Evolutionary conservation across 2,329 filamentous ascomycete genomes (phyloP), one percentile per base, ranked within the genome.

Genomic region (Cladosporium austrohemisphaericum): DNA sequence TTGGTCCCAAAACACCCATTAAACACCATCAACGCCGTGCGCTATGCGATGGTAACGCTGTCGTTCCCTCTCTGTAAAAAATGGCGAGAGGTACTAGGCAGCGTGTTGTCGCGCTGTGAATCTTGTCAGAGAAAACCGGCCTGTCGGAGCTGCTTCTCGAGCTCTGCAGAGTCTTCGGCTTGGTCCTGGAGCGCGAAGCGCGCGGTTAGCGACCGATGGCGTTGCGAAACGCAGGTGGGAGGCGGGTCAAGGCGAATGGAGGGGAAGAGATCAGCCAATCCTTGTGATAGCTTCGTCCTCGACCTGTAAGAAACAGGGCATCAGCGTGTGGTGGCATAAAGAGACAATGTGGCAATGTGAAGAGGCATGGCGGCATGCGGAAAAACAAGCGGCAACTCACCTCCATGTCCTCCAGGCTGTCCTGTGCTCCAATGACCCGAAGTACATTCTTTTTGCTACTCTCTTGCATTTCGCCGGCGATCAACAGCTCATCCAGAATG

Each of bases 381-480:
- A 25, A 44, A n/a, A 23, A n/a, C 26, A 13, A 29, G 23, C 32
- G 14, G 11, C 18, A 56, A 84, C 88, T 83, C 73, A 98, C 93
- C 89, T 98, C 93, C 85, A 97, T 95, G 66, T 98, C 93, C 74
- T 98, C 93, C 50, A 98, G 77, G 53, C 91, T 94, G 71, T 98
- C 93, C 71, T 98, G 92, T 67, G 97, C 93, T 50, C 88, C 88
- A 66, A 98, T 98, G 65, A 92, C 95, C 55, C 93, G 79, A 56
- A 98, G 74, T 32, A 98, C 90, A 65, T 97, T 97, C 83, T 98
- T 98, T 76, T 97, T 98, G 71, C 92, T 97, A 71, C 90, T 97
- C 74, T 98, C 93, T 71, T 98, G 93, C 74, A 98, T 83, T 71
- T 98, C 93, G 53, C 93, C 93, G 5, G 93, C 93, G 59, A 98